A percentile compares a stretch with the other conserved stretches of the same genome.
Evolutionary conservation across 148 eudicot genomes (phyloP).

Genomic region (Bassia scoparia): DNA sequence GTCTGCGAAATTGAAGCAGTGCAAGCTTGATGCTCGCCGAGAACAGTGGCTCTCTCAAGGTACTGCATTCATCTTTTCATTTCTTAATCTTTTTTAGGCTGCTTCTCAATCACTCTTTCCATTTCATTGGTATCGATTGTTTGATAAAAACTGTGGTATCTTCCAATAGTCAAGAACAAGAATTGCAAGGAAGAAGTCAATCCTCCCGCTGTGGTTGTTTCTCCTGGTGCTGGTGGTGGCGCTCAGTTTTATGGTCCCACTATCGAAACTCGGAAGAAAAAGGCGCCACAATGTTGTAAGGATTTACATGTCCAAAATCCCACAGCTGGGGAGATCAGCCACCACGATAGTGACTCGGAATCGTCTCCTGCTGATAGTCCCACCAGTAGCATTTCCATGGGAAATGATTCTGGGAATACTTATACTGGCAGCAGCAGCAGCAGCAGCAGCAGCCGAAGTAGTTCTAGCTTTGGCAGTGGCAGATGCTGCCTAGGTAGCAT

Average conservation of each 20-base stretch:
- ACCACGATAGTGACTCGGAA: slow-evolving; percentile 56
- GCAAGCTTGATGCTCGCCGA: slow-evolving; percentile 90
- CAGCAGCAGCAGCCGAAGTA: slow-evolving; percentile 45
- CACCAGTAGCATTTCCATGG: slow-evolving; percentile 42
- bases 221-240: slow-evolving; percentile 16
- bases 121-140: background rate
- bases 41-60: slow-evolving; percentile 97
- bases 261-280: slow-evolving; percentile 25
- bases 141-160: slow-evolving; percentile 4
- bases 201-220: slow-evolving; percentile 7
- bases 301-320: slow-evolving; percentile 37
- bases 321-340: slow-evolving; percentile 30
- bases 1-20: slow-evolving; percentile 88
- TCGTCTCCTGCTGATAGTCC: slow-evolving; percentile 56
- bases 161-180: slow-evolving; percentile 49
- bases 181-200: slow-evolving; percentile 42
- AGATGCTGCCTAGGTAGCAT: slow-evolving; percentile 58
- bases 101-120: background rate
- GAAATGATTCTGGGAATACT: slow-evolving; percentile 36
- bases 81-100: background rate
- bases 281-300: slow-evolving; percentile 28
- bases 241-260: slow-evolving; percentile 17
- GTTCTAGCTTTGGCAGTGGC: slow-evolving; percentile 42
- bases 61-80: slow-evolving; percentile 23
- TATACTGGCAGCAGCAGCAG: slow-evolving; percentile 52